Evolutionary conservation across 129 eudicot species (phyloP), one percentile per base, ranked within the genome.

Genomic region (Artemisia argyi): DNA sequence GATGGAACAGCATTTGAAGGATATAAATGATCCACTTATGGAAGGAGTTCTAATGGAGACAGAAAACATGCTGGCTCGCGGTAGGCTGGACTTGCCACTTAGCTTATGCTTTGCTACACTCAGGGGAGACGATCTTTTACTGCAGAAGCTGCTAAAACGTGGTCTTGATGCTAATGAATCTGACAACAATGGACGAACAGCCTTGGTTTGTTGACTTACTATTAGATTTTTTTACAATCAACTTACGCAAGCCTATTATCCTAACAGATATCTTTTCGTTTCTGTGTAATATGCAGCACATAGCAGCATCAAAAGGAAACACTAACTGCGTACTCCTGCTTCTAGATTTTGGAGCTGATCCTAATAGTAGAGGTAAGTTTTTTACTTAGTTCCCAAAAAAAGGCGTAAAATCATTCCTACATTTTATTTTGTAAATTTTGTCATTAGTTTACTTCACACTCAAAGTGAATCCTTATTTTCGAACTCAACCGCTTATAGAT

Each of bases 151-250:
- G 89, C 76, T 95, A 71, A 85, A 86, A 46, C 82, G 91, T 7
- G 99, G 97, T 52, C 86, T 95, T 4, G 99, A 95, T 81, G 83
- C 99, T n/a, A 95, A 95, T 66, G 99, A 95, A 79, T 81, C 95
- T 5, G 97, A 95, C 80, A 89, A 84, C 78, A 95, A 81, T 68
- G 96, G 96, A 67, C 84, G 96, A 79, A 88, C 99, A n/a, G 85
- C 99, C 14, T 70, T 95, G 82, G 99, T 95, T 12, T 17, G 85
- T 83, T 32, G 42, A 32, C 42, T 46, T 15, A 46, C 44, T 26
- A 30, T n/a, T 20, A 20, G 1, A 9, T 39, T 39, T 39, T 39
- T 0, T 39, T 39, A 39, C 46, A 39, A 2, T 39, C 10, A 39
- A 39, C 46, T 39, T 7, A 39, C 11, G 46, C 46, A 39, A 8